Percentiles rank a stretch among this genome's conserved stretches.
Evolutionary conservation across 768 basidiomycete species (phyloP).

Genomic region (Gloeopeniophorella convolvens): DNA sequence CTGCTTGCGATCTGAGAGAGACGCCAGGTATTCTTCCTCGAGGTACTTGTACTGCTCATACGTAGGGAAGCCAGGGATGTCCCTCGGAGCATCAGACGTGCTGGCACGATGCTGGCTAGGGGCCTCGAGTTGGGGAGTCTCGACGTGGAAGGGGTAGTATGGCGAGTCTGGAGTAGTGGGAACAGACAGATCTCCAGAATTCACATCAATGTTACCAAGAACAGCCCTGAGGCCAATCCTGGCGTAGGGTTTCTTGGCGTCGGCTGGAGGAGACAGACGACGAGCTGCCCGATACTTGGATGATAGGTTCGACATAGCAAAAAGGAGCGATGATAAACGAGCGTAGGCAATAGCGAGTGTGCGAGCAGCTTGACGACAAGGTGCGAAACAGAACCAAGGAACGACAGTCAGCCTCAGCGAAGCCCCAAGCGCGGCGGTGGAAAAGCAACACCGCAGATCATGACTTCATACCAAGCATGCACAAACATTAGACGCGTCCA

Average conservation of each 20-base stretch:
- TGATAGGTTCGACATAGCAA: conserved; percentile 12
- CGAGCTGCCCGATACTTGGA: conserved; percentile 16
- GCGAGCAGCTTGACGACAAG: conserved; percentile 6
- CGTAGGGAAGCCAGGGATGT: conserved; percentile 18
- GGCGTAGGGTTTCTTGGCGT: conserved; percentile 15
- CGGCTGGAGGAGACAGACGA: conserved; percentile 11
- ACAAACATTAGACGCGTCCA: no score
- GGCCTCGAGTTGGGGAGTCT: conserved; percentile 13
- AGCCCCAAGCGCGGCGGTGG: conserved; percentile 10
- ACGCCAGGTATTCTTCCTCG: conserved; percentile 17
- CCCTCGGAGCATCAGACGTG: conserved; percentile 1
- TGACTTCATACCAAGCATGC: conserved; percentile 8
- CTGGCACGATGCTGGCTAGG: conserved; percentile 1
- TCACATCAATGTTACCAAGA: conserved; percentile 15
- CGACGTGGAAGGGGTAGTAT: conserved; percentile 14
- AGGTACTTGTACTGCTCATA: conserved; percentile 19
- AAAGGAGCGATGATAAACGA: conserved; percentile 14
- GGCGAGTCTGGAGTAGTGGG: conserved; percentile 8
- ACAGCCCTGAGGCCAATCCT: conserved; percentile 14
- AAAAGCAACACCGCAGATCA: conserved; percentile 15
- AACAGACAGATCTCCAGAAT: conserved; percentile 12
- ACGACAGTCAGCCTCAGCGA: conserved; percentile 2
- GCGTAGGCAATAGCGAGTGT: conserved; percentile 5
- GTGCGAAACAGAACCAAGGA: conserved; percentile 2
- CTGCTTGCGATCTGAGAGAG: conserved; percentile 19